A percentile compares a stretch with the other conserved stretches of the same genome.
Evolutionary conservation across 2,329 filamentous ascomycete genomes (phyloP).

Genomic region (Endoconidiophora laricicola): DNA sequence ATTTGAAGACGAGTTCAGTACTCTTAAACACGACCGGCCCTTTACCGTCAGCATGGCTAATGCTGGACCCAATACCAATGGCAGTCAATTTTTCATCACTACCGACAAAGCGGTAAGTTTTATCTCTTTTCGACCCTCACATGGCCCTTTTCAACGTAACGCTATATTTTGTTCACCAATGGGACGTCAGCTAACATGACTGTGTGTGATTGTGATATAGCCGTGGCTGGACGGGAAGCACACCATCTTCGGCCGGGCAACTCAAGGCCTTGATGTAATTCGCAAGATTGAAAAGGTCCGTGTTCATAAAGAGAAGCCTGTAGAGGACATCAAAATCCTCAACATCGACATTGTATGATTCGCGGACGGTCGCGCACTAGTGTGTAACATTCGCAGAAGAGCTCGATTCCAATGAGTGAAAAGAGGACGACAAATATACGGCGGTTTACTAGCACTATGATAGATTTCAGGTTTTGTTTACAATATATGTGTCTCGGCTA

Average conservation of each 20-base stretch:
- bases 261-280: constrained; percentile 82
- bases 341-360: constrained; percentile 52
- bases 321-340: constrained; percentile 94
- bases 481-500: no score
- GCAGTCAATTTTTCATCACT: constrained; percentile 95
- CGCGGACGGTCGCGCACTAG: neutral
- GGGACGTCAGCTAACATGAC: constrained; percentile 16
- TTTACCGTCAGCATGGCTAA: constrained; percentile 98
- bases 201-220: constrained; percentile 20
- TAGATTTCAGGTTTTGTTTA: no score
- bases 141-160: constrained; percentile 2
- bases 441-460: neutral
- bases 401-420: neutral
- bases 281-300: constrained; percentile 88
- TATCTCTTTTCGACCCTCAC: neutral
- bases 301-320: constrained; percentile 80
- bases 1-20: constrained; percentile 87
- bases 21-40: constrained; percentile 81
- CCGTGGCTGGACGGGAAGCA: constrained; percentile 94
- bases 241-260: constrained; percentile 83
- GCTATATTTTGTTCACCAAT: constrained; percentile 1
- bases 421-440: neutral
- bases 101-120: constrained; percentile 74
- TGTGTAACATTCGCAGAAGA: no score
- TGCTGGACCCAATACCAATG: constrained; percentile 87